Percentiles rank a stretch among this genome's conserved stretches.
Evolutionary conservation across 305 asterid species (phyloP).

Genomic region (Rubia occidens): DNA sequence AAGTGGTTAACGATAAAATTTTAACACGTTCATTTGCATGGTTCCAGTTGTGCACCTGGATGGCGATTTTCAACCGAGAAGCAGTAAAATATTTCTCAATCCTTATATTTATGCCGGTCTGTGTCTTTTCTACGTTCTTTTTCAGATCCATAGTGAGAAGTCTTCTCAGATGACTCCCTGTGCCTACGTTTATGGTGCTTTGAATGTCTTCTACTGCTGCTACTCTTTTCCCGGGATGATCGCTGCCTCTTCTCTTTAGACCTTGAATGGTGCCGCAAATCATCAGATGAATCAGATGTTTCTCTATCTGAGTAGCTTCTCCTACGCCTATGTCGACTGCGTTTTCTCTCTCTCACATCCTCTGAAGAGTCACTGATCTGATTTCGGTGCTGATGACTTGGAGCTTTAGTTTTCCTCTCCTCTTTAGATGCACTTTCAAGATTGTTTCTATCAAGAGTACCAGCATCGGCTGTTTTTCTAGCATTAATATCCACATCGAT

Average conservation of each 20-base stretch:
- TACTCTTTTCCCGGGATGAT: constrained; percentile 32
- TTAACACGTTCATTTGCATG: neutral
- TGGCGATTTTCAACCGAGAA: neutral
- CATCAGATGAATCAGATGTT: constrained; percentile 39
- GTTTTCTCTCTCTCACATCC: constrained; percentile 48
- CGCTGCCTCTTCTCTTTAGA: constrained; percentile 46
- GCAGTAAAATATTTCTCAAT: constrained; percentile 21
- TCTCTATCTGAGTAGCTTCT: constrained; percentile 34
- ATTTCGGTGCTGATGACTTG: constrained; percentile 21
- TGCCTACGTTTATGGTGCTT: constrained; percentile 64
- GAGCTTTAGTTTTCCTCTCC: constrained; percentile 20
- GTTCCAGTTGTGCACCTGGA: neutral
- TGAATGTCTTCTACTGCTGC: constrained; percentile 57
- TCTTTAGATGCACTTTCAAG: constrained; percentile 20
- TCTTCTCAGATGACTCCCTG: constrained; percentile 45
- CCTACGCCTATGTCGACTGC: constrained; percentile 35
- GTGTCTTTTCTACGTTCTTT: constrained; percentile 34
- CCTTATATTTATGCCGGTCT: constrained; percentile 36
- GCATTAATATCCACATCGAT: constrained; percentile 7
- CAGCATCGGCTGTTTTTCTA: constrained; percentile 12
- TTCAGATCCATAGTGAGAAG: constrained; percentile 44
- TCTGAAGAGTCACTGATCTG: constrained; percentile 46
- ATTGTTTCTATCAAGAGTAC: constrained; percentile 19
- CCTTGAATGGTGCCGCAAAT: constrained; percentile 28
- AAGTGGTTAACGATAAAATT: neutral